Percentiles rank a stretch among this genome's conserved stretches.
phyloP scores from a whole-genome alignment of 2,329 filamentous ascomycete species.

The Penicillium nordicum region DNA sequence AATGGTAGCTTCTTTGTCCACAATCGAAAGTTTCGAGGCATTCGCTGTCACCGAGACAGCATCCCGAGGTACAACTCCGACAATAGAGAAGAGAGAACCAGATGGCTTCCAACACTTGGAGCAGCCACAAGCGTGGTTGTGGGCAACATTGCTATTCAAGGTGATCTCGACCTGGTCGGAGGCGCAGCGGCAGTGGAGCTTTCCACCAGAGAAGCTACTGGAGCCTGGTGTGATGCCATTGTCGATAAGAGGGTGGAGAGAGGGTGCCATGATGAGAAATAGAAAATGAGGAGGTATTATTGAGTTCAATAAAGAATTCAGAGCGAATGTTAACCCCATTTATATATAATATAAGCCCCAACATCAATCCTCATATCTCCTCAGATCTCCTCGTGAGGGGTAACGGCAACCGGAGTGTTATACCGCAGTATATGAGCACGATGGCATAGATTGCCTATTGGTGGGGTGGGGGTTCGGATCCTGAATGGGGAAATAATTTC shows the following conservation, averaged over 20 bases:
- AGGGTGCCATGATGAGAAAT: slow-evolving; percentile 29
- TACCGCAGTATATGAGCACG: neutral
- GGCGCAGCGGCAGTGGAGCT: slow-evolving; percentile 59
- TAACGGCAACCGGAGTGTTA: neutral
- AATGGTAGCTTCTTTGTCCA: slow-evolving; percentile 58
- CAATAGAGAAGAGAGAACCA: slow-evolving; percentile 61
- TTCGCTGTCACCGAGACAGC: slow-evolving; percentile 58
- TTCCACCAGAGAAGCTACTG: slow-evolving; percentile 57
- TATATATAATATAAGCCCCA: neutral
- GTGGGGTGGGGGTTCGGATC: neutral
- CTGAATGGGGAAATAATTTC: slow-evolving; percentile 5
- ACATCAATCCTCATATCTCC: neutral
- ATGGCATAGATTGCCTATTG: neutral
- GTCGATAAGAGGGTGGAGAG: slow-evolving; percentile 62
- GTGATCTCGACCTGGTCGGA: slow-evolving; percentile 56
- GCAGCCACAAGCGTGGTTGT: slow-evolving; percentile 70
- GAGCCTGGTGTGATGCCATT: slow-evolving; percentile 58
- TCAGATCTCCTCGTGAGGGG: slow-evolving; percentile 1
- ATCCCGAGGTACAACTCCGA: slow-evolving; percentile 58
- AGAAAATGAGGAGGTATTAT: neutral
- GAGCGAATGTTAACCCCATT: neutral
- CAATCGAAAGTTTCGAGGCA: slow-evolving; percentile 53
- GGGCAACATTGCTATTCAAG: slow-evolving; percentile 57
- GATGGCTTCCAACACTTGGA: slow-evolving; percentile 69
- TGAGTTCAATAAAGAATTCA: too few relatives aligned